Percentiles rank a stretch among this genome's conserved stretches.
phyloP scores from a whole-genome alignment of 2,329 filamentous ascomycete species.

The Trichoderma atrobrunneum region DNA sequence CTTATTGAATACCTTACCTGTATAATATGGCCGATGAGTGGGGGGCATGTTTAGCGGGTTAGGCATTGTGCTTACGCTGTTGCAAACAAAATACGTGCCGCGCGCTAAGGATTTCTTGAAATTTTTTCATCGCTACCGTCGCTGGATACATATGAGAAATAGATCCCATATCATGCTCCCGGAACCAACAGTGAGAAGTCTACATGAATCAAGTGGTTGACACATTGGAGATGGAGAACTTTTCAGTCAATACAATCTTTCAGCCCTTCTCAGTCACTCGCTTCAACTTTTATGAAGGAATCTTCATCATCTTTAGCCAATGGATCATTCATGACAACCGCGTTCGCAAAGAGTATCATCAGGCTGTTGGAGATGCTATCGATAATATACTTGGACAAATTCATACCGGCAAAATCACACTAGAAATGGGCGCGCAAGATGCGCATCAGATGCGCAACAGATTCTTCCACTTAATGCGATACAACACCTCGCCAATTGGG shows the following conservation, averaged over 20 bases:
- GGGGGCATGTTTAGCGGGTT: neutral
- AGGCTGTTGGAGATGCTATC: neutral
- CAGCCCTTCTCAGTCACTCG: neutral
- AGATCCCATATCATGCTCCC: neutral
- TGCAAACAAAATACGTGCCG: neutral
- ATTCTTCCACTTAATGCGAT: neutral
- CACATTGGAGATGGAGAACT: neutral
- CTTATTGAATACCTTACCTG: neutral
- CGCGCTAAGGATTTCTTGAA: neutral
- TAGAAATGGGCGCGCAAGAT: neutral
- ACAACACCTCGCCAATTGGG: neutral
- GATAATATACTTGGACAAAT: neutral
- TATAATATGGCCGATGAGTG: neutral
- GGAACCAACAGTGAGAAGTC: neutral
- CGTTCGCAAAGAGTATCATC: neutral
- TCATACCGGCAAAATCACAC: neutral
- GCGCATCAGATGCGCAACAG: neutral
- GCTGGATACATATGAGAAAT: neutral
- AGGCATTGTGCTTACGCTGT: neutral
- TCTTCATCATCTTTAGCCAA: neutral
- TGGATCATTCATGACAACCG: neutral
- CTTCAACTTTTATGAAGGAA: neutral
- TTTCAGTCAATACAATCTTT: neutral
- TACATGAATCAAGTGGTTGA: neutral
- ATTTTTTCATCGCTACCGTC: neutral